Base-by-base conservation (phyloP, 306 rosid genomes). In the Phaseolus lunatus region DNA sequence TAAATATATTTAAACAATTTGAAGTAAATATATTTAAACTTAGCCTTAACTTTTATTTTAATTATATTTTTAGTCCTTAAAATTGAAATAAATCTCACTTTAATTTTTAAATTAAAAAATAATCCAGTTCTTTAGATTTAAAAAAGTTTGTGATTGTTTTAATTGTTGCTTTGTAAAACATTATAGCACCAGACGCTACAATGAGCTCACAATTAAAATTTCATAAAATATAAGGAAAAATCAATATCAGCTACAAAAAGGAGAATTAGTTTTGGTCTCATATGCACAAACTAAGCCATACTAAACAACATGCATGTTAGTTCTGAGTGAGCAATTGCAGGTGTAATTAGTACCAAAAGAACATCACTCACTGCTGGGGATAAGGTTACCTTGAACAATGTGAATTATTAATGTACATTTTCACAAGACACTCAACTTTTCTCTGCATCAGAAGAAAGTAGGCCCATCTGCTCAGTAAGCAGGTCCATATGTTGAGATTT, bases 391-490 rank as follows among this genome's bases (percentile, higher is more conserved):
- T 26, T 26, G 39, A 18, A 76, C 7, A 66, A 71, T 19, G 29
- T 24, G 29, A 52, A 76, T 62, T 24, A 70, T 78, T 59, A 80
- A 73, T 84, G 64, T 82, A 85, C 85, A 88, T 52, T 75, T 50
- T 53, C 77, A 69, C 44, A 69, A 43, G 57, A 47, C 29, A 78
- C 37, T 87, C 85, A 87, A 44, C 76, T 77, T 80, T 78, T 79
- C 58, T 84, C 54, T 6, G 84, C 48, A 19, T 92, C 90, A 41
- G 97, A 88, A 61, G 86, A 44, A 45, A 92, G 96, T 83, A 65
- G 88, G 31, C 84, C 96, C 97, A 90, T 92, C 82, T 92, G 88
- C 82, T 88, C 91, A 0, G 93, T 87, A 75, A 90, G 97, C 37
- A 78, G 84, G 70, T 92, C 92, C 92, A 92, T 48, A 57, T 84